Evolutionary conservation across 306 rosid genomes (phyloP), one percentile per base, ranked within the genome.

Genomic region (Alnus glutinosa): DNA sequence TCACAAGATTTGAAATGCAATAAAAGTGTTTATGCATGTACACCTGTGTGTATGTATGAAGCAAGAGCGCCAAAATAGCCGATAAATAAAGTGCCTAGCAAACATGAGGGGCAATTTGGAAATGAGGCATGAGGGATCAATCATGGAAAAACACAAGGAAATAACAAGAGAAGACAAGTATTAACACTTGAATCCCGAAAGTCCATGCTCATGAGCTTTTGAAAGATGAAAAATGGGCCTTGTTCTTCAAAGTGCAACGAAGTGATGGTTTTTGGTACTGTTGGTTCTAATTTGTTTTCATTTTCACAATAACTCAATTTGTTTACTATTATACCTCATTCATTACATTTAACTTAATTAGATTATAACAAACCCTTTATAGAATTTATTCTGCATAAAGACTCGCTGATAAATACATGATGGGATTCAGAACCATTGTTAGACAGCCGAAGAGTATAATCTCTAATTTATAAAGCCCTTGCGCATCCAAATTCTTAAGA

Each of bases 41-140:
- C 9, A 30, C 10, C 2, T 9, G 2, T 55, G 32, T 39, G 51
- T 59, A 59, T 3, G 39, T 67, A 46, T 14, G 32, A 73, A 66
- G n/a, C 28, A 77, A 61, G 28, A 76, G 50, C 46, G 19, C 55
- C 55, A 37, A 9, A 72, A 63, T 9, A 77, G 73, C 50, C 39
- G 48, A n/a, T 42, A 77, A 28, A 80, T 50, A 59, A 52, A 73
- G 34, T 72, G 69, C 70, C 62, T 57, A 80, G 66, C 57, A 37
- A 32, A 19, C 51, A 66, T 58, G 59, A 58, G 55, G 28, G 61
- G 42, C 74, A 73, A 37, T 34, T 64, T 64, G 70, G 70, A 63
- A 61, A 63, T 63, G 46, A 67, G 72, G 50, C 51, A 39, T 39
- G 32, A 9, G 51, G 30, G 13, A 67, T 67, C 19, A 14, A 9